phyloP scores from a whole-genome alignment of 2,329 filamentous ascomycete genomes.

The Fusarium bulbicola region DNA sequence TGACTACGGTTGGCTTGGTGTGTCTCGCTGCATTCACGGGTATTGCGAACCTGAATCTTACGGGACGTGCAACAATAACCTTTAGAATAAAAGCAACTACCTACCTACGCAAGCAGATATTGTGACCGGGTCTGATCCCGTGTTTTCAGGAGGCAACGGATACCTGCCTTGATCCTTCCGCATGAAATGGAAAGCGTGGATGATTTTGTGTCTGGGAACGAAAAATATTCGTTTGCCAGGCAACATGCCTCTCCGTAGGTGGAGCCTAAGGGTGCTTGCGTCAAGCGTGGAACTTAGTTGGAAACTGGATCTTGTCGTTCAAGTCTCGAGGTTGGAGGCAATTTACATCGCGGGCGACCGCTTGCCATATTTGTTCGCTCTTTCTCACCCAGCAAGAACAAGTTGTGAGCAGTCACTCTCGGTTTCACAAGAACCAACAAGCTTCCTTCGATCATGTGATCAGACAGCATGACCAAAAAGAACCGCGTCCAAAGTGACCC shows the following conservation, averaged over 20 bases:
- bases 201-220: not conserved
- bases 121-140: not conserved
- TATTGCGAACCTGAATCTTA: not conserved
- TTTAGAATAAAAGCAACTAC: not conserved
- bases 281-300: constrained; percentile 18
- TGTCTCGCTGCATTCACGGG: not conserved
- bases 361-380: constrained; percentile 5
- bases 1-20: not conserved
- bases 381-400: constrained; percentile 9
- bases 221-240: not conserved
- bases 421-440: constrained; percentile 23
- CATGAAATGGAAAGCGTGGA: constrained; percentile 10
- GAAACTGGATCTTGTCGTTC: constrained; percentile 9
- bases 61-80: not conserved
- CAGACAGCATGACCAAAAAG: constrained; percentile 20
- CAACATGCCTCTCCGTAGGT: constrained; percentile 6
- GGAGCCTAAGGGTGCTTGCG: constrained; percentile 14
- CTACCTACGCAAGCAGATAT: not conserved
- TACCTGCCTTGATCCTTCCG: constrained; percentile 18
- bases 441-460: constrained; percentile 40
- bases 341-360: constrained; percentile 13
- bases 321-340: constrained; percentile 2
- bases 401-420: constrained; percentile 33
- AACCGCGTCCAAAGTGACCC: constrained; percentile 16
- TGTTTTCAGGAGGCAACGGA: constrained; percentile 10